Base-by-base conservation (phyloP, 768 basidiomycete genomes). In the Mycena vulgaris region DNA sequence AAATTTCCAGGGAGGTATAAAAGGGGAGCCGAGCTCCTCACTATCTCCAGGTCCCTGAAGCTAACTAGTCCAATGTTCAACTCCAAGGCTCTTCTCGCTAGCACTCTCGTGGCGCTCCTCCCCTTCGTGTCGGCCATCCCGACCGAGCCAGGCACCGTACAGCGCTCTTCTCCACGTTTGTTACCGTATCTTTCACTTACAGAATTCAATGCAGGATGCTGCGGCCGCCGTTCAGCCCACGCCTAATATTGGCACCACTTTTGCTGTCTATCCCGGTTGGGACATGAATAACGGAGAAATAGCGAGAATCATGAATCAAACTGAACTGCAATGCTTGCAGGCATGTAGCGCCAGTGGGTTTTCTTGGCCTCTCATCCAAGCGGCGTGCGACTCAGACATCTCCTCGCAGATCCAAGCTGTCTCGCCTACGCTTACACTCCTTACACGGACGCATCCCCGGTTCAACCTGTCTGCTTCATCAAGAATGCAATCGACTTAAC, bases 231-330 rank as follows among this genome's bases (percentile, higher is more conserved):
- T 56, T 58, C 27, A 30, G 57, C 57, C 57, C 5, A 10, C 25
- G 1, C 57, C 57, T 13, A 10, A 42, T 4, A 30, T 58, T 17
- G 57, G 39, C 39, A 45, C 40, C 57, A 10, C 5, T 40, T 58
- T 58, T 45, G 57, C 57, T 21, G 40, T 58, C 57, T 58, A 58
- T 58, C 57, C 57, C 27, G 57, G 57, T 21, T 58, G 57, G 57
- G 57, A 58, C 40, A 58, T 58, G 57, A 11, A 45, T 27, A 58
- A 42, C 57, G 39, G 39, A 30, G 6, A 8, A 49, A 28, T 13
- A 27, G 11, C 48, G 27, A 5, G 3, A 58, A 58, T 28, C 28
- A 9, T 30, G 39, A n/a, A 30, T 58, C 16, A 6, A 1, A 42
- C 57, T 28, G 57, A 58, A 58, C 40, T 58, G 37, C 25, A 23